Evolutionary conservation across 805 yeast genomes (phyloP).

Genomic region (Zygosaccharomyces lentus): DNA sequence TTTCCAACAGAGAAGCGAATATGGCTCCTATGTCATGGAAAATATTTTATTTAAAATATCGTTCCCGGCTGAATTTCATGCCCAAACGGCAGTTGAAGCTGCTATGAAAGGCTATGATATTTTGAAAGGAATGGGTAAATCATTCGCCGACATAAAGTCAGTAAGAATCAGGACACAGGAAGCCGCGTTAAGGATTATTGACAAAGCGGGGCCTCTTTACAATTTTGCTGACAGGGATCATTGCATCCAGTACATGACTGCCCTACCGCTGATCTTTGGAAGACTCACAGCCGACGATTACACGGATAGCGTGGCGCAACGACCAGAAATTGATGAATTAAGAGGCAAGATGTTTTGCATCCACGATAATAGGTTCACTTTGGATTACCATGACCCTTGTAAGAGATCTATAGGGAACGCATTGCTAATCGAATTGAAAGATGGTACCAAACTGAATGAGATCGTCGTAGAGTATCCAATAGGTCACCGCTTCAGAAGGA

Average conservation of each 20-base stretch:
- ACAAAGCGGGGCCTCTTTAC: slow-evolving; percentile 55
- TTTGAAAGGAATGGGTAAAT: slow-evolving; percentile 40
- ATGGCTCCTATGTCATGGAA: slow-evolving; percentile 59
- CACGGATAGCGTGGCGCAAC: slow-evolving; percentile 46
- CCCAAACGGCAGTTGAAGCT: slow-evolving; percentile 61
- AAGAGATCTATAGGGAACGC: slow-evolving; percentile 59
- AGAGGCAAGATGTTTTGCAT: slow-evolving; percentile 53
- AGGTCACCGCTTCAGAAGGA: slow-evolving; percentile 55
- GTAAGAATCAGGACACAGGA: slow-evolving; percentile 54
- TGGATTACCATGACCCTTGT: slow-evolving; percentile 52
- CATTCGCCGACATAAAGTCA: slow-evolving; percentile 46
- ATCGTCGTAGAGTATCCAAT: slow-evolving; percentile 53
- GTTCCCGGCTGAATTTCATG: slow-evolving; percentile 63
- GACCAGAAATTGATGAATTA: slow-evolving; percentile 49
- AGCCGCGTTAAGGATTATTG: slow-evolving; percentile 57
- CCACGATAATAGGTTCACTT: slow-evolving; percentile 45
- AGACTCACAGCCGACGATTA: slow-evolving; percentile 56
- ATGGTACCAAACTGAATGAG: slow-evolving; percentile 51
- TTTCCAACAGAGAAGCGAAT: slow-evolving; percentile 45
- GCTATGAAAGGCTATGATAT: slow-evolving; percentile 43
- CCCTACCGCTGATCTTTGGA: slow-evolving; percentile 52
- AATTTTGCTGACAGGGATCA: slow-evolving; percentile 65
- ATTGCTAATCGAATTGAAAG: slow-evolving; percentile 45
- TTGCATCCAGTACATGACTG: slow-evolving; percentile 61
- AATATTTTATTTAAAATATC: slow-evolving; percentile 58